Evolutionary conservation across 2,329 filamentous ascomycete genomes (phyloP), one percentile per base, ranked within the genome.

Genomic region (Parafenestella ontariensis): DNA sequence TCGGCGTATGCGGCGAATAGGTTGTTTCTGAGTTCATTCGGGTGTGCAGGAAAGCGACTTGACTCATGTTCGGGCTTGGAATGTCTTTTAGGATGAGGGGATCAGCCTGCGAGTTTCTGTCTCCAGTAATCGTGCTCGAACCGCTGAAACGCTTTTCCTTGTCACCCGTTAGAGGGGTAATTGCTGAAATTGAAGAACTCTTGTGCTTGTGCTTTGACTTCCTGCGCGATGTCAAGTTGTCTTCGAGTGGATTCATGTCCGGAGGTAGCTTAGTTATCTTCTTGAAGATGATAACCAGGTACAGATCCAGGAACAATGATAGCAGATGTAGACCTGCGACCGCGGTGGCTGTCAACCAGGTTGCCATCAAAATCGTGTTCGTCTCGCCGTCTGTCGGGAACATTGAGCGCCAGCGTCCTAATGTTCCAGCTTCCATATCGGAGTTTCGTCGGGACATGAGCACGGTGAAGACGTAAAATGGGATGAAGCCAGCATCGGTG

Each of bases 191-290:
- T 15, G 85, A 82, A 0, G 83, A 85, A 62, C 85, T 86, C 71
- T 90, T 93, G 69, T 89, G 86, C 80, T 92, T 93, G 77, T 96
- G 92, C 65, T 80, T 76, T 62, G 74, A 70, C 77, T 81, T 52
- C 77, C 79, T 66, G 21, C 88, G 85, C 10, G 91, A 87, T 1
- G 92, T 97, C 53, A 96, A 79, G 67, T 94, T 88, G 62, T 90
- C 87, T 72, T 97, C 93, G 13, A 98, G 82, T 1, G 94, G 94
- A 72, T 98, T 98, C 90, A 96, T 92, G 70, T 98, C 94, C 0
- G 94, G 93, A 5, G 94, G 94, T 73, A 97, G 83, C 18, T 83
- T 81, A 5, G 87, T 82, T 66, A 98, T 97, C 69, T 90, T 89
- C 36, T 88, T 86, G 85, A 97, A 98, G 64, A 89, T 85, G 47